Conservation (phyloP, 2,329 filamentous ascomycete species). For the Raffaelea arxii region DNA sequence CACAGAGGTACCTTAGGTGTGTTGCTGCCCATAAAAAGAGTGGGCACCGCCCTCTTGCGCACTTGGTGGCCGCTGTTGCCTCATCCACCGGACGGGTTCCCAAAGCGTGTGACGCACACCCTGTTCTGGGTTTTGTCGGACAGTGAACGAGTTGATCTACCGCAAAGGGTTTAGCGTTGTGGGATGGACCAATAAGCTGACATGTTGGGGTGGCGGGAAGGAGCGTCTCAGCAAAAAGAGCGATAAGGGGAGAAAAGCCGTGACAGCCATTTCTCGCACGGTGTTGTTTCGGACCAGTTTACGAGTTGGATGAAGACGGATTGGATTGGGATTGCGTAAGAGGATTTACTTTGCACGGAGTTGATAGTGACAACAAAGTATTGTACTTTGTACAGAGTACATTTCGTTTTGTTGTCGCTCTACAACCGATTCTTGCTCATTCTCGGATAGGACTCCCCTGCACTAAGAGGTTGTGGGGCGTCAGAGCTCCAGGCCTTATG, state of each 20-base stretch:
- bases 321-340: too few species aligned
- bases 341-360: too few species aligned
- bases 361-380: too few species aligned
- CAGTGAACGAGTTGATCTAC: slow-evolving; percentile 10
- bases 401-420: too few species aligned
- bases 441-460: too few species aligned
- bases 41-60: slow-evolving; percentile 10
- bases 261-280: too few species aligned
- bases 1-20: neutral
- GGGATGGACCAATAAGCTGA: slow-evolving; percentile 15
- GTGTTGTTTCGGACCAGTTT: slow-evolving; percentile 5
- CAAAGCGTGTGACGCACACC: slow-evolving; percentile 12
- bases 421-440: too few species aligned
- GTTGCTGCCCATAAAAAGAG: neutral
- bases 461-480: too few species aligned
- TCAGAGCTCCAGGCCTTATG: too few species aligned
- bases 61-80: slow-evolving; percentile 15
- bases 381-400: too few species aligned
- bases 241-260: slow-evolving; percentile 16
- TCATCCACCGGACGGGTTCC: slow-evolving; percentile 12
- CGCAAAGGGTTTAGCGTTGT: slow-evolving; percentile 17
- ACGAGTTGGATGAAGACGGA: too few species aligned
- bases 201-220: too few species aligned
- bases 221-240: slow-evolving; percentile 21
- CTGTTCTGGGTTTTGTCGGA: slow-evolving; percentile 9